A percentile compares a stretch with the other conserved stretches of the same genome.
phyloP scores from a whole-genome alignment of 2,329 filamentous ascomycete genomes.

The Pseudovirgaria hyperparasitica region DNA sequence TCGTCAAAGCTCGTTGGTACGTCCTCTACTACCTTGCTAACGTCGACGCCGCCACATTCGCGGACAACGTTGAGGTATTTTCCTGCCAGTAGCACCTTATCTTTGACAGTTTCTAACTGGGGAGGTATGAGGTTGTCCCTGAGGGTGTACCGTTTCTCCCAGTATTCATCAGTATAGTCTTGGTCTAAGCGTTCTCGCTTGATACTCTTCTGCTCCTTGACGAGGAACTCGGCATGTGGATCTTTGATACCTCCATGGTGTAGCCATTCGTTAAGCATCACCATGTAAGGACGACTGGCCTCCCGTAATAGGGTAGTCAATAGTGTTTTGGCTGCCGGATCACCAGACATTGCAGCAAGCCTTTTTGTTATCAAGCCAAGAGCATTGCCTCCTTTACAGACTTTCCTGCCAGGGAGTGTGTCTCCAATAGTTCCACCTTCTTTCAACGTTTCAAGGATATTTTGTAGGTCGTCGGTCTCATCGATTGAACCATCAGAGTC shows the following conservation, averaged over 20 bases:
- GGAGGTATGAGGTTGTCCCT: conserved; percentile 84
- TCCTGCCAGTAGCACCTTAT: conserved; percentile 86
- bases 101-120: conserved; percentile 79
- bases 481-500: conserved; percentile 52
- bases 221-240: conserved; percentile 82
- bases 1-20: conserved; percentile 92
- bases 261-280: conserved; percentile 96
- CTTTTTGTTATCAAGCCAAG: conserved; percentile 75
- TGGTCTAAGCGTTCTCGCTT: conserved; percentile 80
- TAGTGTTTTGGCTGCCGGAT: conserved; percentile 72
- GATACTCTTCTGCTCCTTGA: conserved; percentile 94
- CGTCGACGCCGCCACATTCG: conserved; percentile 91
- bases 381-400: conserved; percentile 96
- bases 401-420: conserved; percentile 73
- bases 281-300: conserved; percentile 89
- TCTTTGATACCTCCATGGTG: conserved; percentile 94
- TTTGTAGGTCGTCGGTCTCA: conserved; percentile 75
- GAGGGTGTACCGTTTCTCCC: conserved; percentile 94
- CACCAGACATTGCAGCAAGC: conserved; percentile 81
- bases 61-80: conserved; percentile 97
- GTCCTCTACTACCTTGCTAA: conserved; percentile 76
- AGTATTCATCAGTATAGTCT: conserved; percentile 98
- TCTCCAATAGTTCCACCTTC: conserved; percentile 74
- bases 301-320: conserved; percentile 75
- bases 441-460: conserved; percentile 78